These are phyloP conservation scores for Hevea brasiliensis DNA, from an alignment of 345 rosid species.

Conservation along the genomic window DNA sequence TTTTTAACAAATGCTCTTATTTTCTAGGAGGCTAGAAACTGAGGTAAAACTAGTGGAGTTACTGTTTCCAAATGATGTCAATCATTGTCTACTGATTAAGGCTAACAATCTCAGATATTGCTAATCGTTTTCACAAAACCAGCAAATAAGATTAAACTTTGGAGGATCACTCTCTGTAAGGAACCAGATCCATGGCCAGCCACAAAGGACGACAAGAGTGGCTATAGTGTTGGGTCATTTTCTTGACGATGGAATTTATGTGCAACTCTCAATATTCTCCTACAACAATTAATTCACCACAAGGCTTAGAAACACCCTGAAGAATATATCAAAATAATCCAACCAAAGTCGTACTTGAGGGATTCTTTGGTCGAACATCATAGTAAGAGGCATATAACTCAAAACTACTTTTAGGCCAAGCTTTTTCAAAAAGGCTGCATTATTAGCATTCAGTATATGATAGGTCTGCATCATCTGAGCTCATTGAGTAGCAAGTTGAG, in stretches of 20 bases:
- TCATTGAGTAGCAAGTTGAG: conserved; percentile 14
- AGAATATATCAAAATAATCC: conserved; percentile 7
- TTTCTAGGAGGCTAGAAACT: too few species aligned
- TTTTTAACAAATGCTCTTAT: too few species aligned
- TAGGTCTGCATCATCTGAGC: background rate
- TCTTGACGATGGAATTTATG: background rate
- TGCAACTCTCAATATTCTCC: conserved; percentile 10
- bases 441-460: background rate
- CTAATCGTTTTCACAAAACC: background rate
- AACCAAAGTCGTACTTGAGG: background rate
- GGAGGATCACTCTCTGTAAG: background rate
- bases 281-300: conserved; percentile 4
- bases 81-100: too few species aligned
- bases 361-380: background rate
- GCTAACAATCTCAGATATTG: too few species aligned
- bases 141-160: background rate
- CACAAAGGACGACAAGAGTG: background rate
- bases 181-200: conserved; percentile 3
- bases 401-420: background rate
- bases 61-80: too few species aligned
- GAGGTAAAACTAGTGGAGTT: too few species aligned
- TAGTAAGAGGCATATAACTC: background rate
- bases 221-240: background rate
- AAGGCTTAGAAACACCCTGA: background rate
- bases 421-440: background rate